Base-by-base conservation (phyloP, 805 yeast genomes). In the Yueomyces sinensis region DNA sequence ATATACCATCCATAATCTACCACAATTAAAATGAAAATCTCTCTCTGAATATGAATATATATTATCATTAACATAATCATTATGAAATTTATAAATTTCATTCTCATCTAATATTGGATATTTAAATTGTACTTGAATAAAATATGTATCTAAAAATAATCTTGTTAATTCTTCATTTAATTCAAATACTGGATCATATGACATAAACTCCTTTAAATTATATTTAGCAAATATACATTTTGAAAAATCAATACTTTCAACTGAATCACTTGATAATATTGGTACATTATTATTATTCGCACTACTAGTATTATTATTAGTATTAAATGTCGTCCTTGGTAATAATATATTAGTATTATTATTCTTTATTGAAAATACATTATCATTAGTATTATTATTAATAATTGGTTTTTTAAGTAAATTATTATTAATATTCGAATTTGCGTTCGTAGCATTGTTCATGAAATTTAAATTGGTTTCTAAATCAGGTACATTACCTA, bases 1-100 rank as follows among this genome's bases (percentile, higher is more conserved):
- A 48, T 64, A 70, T 7, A 72, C 61, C 38, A 73, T 45, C 69
- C 72, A 72, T 68, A 70, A 64, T 42, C 77, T 58, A 25, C 76
- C 68, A 45, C 74, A 70, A 22, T 62, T 57, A 42, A 67, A 72
- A 44, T 72, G 72, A 49, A 65, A 71, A 27, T 62, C 53, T 13
- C 38, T 38, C 20, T 50, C 49, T 3, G 56, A 45, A 27, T 49
- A 48, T 6, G 56, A 59, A 35, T 64, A 62, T 16, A 56, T 58
- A 35, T 63, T 52, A 37, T 61, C 62, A 46, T 59, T 52, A 37
- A 63, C 66, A 38, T 68, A 72, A 18, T 65, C 65, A 37, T 63
- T 63, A 49, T 71, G 73, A 41, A 72, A 72, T 20, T 58, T 56
- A 29, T 65, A 56, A 17, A 72, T 64, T 35, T 70, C 76, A 23